phyloP scores from a whole-genome alignment of 2,329 filamentous ascomycete genomes.

The Venturia aucupariae region DNA sequence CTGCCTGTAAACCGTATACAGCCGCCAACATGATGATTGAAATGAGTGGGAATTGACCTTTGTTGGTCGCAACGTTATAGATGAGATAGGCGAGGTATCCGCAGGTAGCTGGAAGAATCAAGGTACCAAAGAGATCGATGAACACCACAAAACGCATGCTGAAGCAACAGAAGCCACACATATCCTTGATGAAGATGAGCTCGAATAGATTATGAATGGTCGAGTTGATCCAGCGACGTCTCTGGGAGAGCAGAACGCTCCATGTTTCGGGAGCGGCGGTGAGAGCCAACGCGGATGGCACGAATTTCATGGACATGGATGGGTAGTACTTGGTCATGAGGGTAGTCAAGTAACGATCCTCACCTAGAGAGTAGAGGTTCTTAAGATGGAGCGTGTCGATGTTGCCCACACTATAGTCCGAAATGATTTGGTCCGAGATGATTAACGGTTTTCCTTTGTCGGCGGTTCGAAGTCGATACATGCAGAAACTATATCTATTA shows the following conservation, averaged over 20 bases:
- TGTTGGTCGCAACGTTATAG: conserved; percentile 60
- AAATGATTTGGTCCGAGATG: conserved; percentile 78
- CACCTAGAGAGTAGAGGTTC: conserved; percentile 85
- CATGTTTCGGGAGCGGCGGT: conserved; percentile 92
- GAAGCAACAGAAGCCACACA: conserved; percentile 98
- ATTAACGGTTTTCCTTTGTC: conserved; percentile 93
- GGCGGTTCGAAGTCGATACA: conserved; percentile 91
- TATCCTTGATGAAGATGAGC: conserved; percentile 78
- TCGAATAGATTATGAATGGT: conserved; percentile 95
- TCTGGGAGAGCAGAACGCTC: conserved; percentile 90
- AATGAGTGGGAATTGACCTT: conserved; percentile 72
- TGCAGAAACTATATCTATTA: conserved; percentile 67
- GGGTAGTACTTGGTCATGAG: conserved; percentile 98
- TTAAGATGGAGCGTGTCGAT: conserved; percentile 94
- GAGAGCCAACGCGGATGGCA: conserved; percentile 83
- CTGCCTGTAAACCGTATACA: conserved; percentile 88
- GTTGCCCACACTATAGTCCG: conserved; percentile 78
- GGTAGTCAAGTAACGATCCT: conserved; percentile 94
- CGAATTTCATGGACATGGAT: conserved; percentile 89
- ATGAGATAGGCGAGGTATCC: conserved; percentile 82
- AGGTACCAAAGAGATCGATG: conserved; percentile 83
- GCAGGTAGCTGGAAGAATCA: conserved; percentile 83
- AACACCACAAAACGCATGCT: conserved; percentile 96
- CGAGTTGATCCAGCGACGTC: conserved; percentile 98
- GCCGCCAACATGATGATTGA: conserved; percentile 82